phyloP scores from a whole-genome alignment of 1,139 yeast genomes.

The Candida sanyaensis region DNA sequence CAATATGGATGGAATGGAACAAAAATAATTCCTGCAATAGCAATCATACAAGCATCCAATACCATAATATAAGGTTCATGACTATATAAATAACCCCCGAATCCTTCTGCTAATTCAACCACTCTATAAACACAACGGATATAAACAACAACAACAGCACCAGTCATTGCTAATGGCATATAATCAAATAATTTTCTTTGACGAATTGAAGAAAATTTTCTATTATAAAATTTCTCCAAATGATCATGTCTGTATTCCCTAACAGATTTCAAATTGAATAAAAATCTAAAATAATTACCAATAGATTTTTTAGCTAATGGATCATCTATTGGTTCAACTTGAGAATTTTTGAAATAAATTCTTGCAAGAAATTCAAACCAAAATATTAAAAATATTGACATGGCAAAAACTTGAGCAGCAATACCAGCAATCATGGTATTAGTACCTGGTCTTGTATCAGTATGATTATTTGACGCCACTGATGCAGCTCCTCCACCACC shows the following conservation, averaged over 20 bases:
- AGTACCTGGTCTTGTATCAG: constrained; percentile 55
- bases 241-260: constrained; percentile 22
- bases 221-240: constrained; percentile 39
- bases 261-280: constrained; percentile 28
- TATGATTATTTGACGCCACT: constrained; percentile 40
- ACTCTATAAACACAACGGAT: constrained; percentile 81
- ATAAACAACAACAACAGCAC: constrained; percentile 59
- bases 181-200: constrained; percentile 38
- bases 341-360: constrained; percentile 38
- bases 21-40: constrained; percentile 43
- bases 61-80: constrained; percentile 76
- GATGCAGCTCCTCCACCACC: constrained; percentile 84
- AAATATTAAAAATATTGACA: constrained; percentile 61
- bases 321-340: constrained; percentile 17
- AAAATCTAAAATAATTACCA: constrained; percentile 29
- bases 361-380: constrained; percentile 56
- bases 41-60: constrained; percentile 76
- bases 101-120: constrained; percentile 78
- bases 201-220: constrained; percentile 44
- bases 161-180: constrained; percentile 53
- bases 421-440: constrained; percentile 83
- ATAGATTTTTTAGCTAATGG: constrained; percentile 27
- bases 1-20: constrained; percentile 67
- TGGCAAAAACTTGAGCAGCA: constrained; percentile 73
- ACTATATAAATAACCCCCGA: constrained; percentile 65